Evolutionary conservation across 2,329 filamentous ascomycete genomes (phyloP).

Genomic region (Fusarium protoensiforme): DNA sequence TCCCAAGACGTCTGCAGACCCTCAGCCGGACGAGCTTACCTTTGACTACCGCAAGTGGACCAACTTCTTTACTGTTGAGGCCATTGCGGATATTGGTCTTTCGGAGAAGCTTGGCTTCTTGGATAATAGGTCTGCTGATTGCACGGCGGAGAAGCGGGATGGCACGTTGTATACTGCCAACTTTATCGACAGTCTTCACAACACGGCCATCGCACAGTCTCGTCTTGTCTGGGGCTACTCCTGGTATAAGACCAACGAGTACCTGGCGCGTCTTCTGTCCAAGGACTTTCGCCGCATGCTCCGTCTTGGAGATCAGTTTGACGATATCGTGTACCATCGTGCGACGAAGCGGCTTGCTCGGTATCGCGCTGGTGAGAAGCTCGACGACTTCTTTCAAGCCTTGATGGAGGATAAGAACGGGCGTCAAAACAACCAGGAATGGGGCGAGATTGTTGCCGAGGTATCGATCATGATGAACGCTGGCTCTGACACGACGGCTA

Average conservation of each 20-base stretch:
- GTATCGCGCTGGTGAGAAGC: conserved; percentile 58
- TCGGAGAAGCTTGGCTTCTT: conserved; percentile 62
- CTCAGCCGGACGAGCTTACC: conserved; percentile 52
- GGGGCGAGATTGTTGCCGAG: conserved; percentile 69
- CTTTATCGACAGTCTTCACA: conserved; percentile 61
- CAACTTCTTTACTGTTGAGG: conserved; percentile 67
- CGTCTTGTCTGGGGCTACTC: conserved; percentile 63
- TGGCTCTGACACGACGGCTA: conserved; percentile 61
- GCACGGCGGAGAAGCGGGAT: conserved; percentile 45
- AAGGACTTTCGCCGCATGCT: neutral
- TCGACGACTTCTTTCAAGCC: conserved; percentile 68
- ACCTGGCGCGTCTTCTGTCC: neutral
- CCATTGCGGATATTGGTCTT: conserved; percentile 66
- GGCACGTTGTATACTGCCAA: conserved; percentile 58
- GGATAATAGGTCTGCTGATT: conserved; percentile 42
- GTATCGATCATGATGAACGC: conserved; percentile 64
- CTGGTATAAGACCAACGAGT: conserved; percentile 53
- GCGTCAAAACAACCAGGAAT: conserved; percentile 55
- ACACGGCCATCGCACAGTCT: conserved; percentile 61
- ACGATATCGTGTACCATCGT: neutral
- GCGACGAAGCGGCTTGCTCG: conserved; percentile 21
- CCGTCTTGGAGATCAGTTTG: neutral
- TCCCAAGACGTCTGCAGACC: conserved; percentile 38
- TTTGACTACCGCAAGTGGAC: conserved; percentile 61
- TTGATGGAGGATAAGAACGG: conserved; percentile 62